phyloP scores from a whole-genome alignment of 768 basidiomycete species.

The Brasilioporus rufonigricans region DNA sequence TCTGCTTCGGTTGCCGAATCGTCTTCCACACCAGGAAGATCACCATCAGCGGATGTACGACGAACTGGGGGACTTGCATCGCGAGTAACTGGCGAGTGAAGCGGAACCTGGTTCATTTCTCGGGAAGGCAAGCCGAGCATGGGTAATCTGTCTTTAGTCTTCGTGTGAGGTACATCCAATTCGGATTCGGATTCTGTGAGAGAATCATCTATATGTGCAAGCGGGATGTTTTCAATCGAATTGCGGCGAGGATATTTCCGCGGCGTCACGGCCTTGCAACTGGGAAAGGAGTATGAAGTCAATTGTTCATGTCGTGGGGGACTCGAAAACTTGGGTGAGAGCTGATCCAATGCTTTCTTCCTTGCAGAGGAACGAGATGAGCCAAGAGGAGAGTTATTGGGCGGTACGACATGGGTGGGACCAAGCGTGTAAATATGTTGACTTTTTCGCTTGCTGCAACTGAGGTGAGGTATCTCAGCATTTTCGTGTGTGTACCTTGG shows the following conservation, averaged over 20 bases:
- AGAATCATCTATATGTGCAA: conserved; percentile 23
- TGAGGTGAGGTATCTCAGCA: not conserved
- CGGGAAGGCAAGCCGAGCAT: not conserved
- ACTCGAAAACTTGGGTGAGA: not conserved
- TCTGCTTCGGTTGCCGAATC: conserved; percentile 34
- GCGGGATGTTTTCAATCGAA: conserved; percentile 6
- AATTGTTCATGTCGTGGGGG: not conserved
- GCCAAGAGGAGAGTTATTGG: not conserved
- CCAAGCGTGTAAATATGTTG: not conserved
- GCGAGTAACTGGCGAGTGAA: not conserved
- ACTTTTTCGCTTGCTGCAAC: not conserved
- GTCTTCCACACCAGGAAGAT: conserved; percentile 9
- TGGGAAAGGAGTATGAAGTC: not conserved
- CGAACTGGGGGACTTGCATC: not conserved
- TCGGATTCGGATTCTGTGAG: conserved; percentile 33
- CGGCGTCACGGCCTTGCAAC: not conserved
- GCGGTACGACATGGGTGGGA: conserved; percentile 3
- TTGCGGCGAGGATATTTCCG: not conserved
- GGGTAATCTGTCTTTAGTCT: not conserved
- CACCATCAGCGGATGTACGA: not conserved
- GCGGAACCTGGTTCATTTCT: not conserved
- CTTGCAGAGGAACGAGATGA: not conserved
- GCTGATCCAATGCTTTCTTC: conserved; percentile 1
- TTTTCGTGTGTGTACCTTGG: not conserved
- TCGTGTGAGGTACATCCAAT: conserved; percentile 10